Percentiles rank a stretch among this genome's conserved stretches.
phyloP scores from a whole-genome alignment of 345 rosid species.

The Salix viminalis region DNA sequence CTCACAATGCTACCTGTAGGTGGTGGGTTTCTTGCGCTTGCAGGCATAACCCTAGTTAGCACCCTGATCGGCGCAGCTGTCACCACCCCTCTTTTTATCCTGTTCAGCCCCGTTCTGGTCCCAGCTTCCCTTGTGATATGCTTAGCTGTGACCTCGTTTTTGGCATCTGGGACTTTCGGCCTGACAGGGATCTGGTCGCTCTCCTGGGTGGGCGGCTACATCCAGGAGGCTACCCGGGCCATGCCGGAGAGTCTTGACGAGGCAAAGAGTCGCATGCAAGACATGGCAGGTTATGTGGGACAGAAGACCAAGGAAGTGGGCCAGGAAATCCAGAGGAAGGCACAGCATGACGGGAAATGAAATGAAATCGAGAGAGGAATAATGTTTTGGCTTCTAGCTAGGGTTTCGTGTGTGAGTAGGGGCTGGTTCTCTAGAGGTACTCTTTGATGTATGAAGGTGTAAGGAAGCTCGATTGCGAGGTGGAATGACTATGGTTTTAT shows the following conservation, averaged over 20 bases:
- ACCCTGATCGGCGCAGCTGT: constrained; percentile 38
- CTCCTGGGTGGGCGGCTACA: constrained; percentile 41
- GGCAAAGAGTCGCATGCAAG: constrained; percentile 44
- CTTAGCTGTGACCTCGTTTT: constrained; percentile 34
- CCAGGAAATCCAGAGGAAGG: constrained; percentile 36
- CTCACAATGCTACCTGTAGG: constrained; percentile 38
- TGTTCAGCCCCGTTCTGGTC: constrained; percentile 58
- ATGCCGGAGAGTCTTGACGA: constrained; percentile 39
- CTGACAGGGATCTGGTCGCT: constrained; percentile 45
- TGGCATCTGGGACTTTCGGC: constrained; percentile 47
- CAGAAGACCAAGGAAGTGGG: constrained; percentile 53
- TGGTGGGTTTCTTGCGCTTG: constrained; percentile 40
- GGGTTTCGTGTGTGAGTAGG: not conserved
- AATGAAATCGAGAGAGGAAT: not conserved
- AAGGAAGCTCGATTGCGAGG: not conserved
- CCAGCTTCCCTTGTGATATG: constrained; percentile 51
- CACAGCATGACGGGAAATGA: constrained; percentile 30
- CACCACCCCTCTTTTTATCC: constrained; percentile 41
- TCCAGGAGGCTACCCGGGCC: constrained; percentile 17
- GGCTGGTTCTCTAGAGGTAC: not conserved
- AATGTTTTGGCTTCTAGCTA: not conserved
- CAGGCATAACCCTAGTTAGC: constrained; percentile 41
- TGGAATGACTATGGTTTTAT: not conserved
- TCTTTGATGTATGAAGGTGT: not conserved
- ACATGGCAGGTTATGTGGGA: constrained; percentile 36